These are phyloP conservation scores for Exophiala dermatitidis DNA, from an alignment of 2,329 filamentous ascomycete species.

Conservation along the genomic window DNA sequence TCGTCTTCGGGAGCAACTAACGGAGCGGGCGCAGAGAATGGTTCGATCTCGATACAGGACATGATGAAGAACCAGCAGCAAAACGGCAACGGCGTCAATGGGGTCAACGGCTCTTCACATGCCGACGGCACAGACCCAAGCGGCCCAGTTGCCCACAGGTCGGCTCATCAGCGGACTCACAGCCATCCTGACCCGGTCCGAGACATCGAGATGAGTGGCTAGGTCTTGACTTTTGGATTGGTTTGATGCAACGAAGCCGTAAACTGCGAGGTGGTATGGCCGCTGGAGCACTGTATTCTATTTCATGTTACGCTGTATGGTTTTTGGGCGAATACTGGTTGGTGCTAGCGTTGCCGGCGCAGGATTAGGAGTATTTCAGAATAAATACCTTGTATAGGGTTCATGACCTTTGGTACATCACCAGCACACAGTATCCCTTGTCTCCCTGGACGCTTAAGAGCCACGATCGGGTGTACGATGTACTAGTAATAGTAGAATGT, in stretches of 20 bases:
- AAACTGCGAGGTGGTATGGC: too few species aligned
- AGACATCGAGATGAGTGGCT: slow-evolving; percentile 22
- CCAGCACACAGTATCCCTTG: too few species aligned
- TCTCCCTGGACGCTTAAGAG: too few species aligned
- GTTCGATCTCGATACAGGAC: slow-evolving; percentile 15
- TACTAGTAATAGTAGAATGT: too few species aligned
- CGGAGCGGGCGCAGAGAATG: slow-evolving; percentile 27
- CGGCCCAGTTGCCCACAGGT: slow-evolving; percentile 8
- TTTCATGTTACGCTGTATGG: too few species aligned
- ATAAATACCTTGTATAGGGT: too few species aligned
- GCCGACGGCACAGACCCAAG: slow-evolving; percentile 1
- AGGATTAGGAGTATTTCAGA: too few species aligned
- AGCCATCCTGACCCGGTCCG: slow-evolving; percentile 21
- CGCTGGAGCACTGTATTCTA: too few species aligned
- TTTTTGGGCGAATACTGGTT: too few species aligned
- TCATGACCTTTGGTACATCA: too few species aligned
- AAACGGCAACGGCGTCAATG: slow-evolving; percentile 20
- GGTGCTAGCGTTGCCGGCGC: too few species aligned
- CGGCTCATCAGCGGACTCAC: slow-evolving; percentile 14
- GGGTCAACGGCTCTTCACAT: slow-evolving; percentile 12
- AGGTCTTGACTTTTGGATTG: neutral
- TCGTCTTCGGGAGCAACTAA: slow-evolving; percentile 26
- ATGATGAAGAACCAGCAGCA: slow-evolving; percentile 21
- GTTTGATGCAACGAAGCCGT: neutral
- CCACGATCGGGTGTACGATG: too few species aligned